Percentiles rank a stretch among this genome's conserved stretches.
These are phyloP conservation scores for Monilinia aucupariae DNA, from an alignment of 2,329 filamentous ascomycete species.

Conservation along the genomic window DNA sequence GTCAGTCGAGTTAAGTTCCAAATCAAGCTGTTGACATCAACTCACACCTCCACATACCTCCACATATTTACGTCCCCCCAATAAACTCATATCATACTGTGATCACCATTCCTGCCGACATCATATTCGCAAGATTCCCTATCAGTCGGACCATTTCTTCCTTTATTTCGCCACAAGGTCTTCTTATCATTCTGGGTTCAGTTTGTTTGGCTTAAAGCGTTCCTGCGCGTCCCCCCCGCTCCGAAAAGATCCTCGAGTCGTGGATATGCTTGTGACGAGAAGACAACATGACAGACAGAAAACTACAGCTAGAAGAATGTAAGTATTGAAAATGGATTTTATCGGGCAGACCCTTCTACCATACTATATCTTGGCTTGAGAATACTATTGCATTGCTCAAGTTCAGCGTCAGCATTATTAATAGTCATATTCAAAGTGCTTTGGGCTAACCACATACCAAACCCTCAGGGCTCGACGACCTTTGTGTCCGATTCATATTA, in stretches of 20 bases:
- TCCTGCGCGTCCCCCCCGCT: conserved; percentile 20
- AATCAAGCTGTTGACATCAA: conserved; percentile 9
- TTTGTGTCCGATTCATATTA: conserved; percentile 96
- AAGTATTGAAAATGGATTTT: conserved; percentile 33
- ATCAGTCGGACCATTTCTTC: neutral
- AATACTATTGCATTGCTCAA: neutral
- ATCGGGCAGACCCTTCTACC: neutral
- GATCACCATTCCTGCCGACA: neutral
- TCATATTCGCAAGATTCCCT: neutral
- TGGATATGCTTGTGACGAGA: conserved; percentile 57
- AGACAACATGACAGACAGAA: conserved; percentile 66
- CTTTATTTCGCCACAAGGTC: conserved; percentile 17
- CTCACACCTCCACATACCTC: conserved; percentile 13
- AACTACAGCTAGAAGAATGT: conserved; percentile 90
- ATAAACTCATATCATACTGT: neutral
- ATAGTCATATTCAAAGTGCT: neutral
- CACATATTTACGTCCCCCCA: neutral
- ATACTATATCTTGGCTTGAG: neutral
- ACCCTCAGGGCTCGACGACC: conserved; percentile 80
- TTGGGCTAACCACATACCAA: conserved; percentile 22
- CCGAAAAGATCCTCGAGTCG: conserved; percentile 25
- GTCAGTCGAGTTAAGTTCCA: too few species aligned
- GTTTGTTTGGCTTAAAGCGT: conserved; percentile 16
- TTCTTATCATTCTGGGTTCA: conserved; percentile 19
- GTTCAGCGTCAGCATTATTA: neutral